Conservation (phyloP, 768 basidiomycete genomes). For the Phlebiopsis gigantea region DNA sequence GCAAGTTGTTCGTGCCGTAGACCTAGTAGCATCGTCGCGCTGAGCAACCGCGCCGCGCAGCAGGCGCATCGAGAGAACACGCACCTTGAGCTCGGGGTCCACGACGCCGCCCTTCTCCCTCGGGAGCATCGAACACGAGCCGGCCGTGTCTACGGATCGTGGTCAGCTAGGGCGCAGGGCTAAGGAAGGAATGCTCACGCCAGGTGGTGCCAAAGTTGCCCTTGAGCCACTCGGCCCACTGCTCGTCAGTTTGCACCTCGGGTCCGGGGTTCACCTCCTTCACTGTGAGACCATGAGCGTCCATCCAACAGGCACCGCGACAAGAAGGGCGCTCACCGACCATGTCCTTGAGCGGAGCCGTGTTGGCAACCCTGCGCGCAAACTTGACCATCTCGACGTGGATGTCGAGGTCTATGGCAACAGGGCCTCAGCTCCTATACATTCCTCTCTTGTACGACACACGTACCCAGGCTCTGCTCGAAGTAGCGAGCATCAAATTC, state of each 20-base stretch:
- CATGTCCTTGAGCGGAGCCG: conserved; percentile 19
- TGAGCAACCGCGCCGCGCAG: conserved; percentile 23
- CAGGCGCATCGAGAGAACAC: conserved; percentile 25
- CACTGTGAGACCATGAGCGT: not conserved
- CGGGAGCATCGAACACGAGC: conserved; percentile 51
- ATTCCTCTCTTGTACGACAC: no score
- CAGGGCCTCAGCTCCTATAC: not conserved
- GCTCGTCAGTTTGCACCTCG: conserved; percentile 24
- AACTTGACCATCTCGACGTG: conserved; percentile 22
- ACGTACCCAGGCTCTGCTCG: conserved; percentile 21
- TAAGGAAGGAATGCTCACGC: conserved; percentile 18
- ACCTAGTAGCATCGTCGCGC: conserved; percentile 27
- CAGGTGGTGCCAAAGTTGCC: conserved; percentile 16
- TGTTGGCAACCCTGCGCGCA: conserved; percentile 15
- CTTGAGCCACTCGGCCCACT: conserved; percentile 18
- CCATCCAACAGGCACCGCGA: not conserved
- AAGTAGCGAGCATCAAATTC: conserved; percentile 26
- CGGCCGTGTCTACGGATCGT: conserved; percentile 40
- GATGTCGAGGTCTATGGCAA: conserved; percentile 15
- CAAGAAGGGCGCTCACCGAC: not conserved
- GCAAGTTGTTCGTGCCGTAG: conserved; percentile 52
- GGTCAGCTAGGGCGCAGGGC: no score
- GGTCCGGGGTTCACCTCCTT: conserved; percentile 27
- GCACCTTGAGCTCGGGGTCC: conserved; percentile 30
- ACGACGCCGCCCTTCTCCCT: conserved; percentile 47